Base-by-base conservation (phyloP, 192 early-diverging fungal genomes). In the Thamnidium elegans region DNA sequence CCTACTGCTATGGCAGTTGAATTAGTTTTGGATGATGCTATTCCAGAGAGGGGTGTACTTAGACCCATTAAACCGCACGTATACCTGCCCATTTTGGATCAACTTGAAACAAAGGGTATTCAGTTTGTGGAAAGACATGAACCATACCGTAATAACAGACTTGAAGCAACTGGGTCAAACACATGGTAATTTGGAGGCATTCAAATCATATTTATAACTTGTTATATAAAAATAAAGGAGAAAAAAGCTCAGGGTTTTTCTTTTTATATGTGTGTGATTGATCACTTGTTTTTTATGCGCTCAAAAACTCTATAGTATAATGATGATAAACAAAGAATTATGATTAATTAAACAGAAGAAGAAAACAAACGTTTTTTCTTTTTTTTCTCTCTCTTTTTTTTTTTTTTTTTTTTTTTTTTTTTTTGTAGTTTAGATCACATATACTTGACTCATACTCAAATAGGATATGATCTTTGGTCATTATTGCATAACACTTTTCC, bases 1-100 rank as follows among this genome's bases (percentile, higher is more conserved):
- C 91, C 91, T 0, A 84, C 84, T 20, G 91, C 89, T 13, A 91
- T 93, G 72, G 87, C 90, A 5, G 78, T 84, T 5, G 85, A 91
- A 45, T 77, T 93, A 67, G 47, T 93, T 61, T 62, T 87, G 21
- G 76, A 84, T 58, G 81, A 77, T 55, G 50, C 52, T 19, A 62
- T 83, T 21, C 70, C 83, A 5, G 83, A 85, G 53, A 78, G 68
- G 50, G 91, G 91, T 15, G 79, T 89, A 0, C 76, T 87, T 14
- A 77, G 85, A 13, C 91, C 91, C 2, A 89, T 84, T 6, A 71
- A 79, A 32, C 78, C 80, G 6, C 85, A 90, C 61, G 82, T 92
- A 45, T 92, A 93, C 68, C 75, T 86, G 14, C 84, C 90, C 7
- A 79, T 93, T 7, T 70, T 91, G 48, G 81, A 86, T 45, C 78